These are phyloP conservation scores for Fusarium coicis DNA, from an alignment of 2,329 filamentous ascomycete species.

Conservation along the genomic window DNA sequence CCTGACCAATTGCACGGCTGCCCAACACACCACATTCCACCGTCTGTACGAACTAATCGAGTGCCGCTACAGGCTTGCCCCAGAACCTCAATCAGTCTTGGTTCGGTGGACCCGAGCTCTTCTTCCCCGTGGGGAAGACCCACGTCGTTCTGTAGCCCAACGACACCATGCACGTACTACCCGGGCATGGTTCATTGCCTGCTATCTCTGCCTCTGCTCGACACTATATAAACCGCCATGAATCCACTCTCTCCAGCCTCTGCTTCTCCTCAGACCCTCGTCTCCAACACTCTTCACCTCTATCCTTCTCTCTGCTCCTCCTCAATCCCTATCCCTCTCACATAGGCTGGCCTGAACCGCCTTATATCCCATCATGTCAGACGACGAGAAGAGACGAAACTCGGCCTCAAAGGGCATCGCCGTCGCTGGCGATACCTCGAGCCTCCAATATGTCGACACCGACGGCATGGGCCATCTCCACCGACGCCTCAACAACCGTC, in stretches of 20 bases:
- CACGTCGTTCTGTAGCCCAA: background rate
- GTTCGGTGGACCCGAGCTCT: conserved; percentile 10
- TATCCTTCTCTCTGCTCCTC: background rate
- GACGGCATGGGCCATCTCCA: conserved; percentile 33
- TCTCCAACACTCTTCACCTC: background rate
- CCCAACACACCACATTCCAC: conserved; percentile 6
- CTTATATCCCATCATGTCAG: conserved; percentile 16
- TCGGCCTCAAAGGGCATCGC: conserved; percentile 8
- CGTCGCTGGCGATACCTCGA: conserved; percentile 13
- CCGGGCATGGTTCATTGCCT: background rate
- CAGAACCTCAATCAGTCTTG: background rate
- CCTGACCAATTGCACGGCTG: background rate
- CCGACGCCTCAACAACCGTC: conserved; percentile 30
- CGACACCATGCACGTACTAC: conserved; percentile 6
- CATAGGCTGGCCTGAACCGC: background rate
- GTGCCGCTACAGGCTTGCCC: conserved; percentile 1
- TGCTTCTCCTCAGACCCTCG: background rate
- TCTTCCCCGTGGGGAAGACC: conserved; percentile 27
- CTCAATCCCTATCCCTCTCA: background rate
- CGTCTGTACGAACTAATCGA: background rate
- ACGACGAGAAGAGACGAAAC: conserved; percentile 29
- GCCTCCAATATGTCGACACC: conserved; percentile 1
- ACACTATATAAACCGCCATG: conserved; percentile 23
- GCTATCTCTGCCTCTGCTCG: conserved; percentile 14
- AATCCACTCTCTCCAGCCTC: conserved; percentile 1